Conservation (phyloP, 495 filamentous ascomycete species). For the Penicillium waksmanii region DNA sequence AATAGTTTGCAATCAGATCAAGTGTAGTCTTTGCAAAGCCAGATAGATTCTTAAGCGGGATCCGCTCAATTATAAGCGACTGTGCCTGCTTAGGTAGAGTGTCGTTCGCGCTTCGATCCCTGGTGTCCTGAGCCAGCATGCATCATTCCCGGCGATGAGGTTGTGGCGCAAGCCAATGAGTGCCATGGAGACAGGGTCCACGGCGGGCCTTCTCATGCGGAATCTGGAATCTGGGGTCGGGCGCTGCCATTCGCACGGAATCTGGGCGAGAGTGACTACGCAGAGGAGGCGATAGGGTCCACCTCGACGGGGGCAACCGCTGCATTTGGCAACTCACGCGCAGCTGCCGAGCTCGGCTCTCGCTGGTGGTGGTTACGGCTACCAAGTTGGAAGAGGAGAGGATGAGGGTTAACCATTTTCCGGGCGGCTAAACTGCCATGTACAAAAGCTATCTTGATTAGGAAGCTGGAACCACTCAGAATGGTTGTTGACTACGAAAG, state of each 20-base stretch:
- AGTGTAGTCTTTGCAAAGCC: not conserved
- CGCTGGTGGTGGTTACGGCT: not conserved
- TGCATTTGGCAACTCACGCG: not conserved
- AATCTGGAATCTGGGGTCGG: conserved; percentile 12
- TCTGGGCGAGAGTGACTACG: not conserved
- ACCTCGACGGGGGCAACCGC: not conserved
- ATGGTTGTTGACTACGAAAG: not conserved
- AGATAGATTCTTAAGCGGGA: not conserved
- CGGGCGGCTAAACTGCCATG: conserved; percentile 1
- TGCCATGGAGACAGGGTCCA: not conserved
- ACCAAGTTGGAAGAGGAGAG: not conserved
- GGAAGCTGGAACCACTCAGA: not conserved
- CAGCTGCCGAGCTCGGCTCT: conserved; percentile 2
- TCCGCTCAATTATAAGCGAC: conserved; percentile 6
- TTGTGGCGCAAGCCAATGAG: conserved; percentile 8
- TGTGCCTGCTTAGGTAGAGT: not conserved
- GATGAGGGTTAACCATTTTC: not conserved
- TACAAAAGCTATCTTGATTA: not conserved
- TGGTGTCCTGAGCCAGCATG: conserved; percentile 1
- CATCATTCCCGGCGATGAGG: not conserved
- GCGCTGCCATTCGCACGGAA: conserved; percentile 8
- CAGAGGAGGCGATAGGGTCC: not conserved
- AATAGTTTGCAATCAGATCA: not conserved
- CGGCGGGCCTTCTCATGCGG: conserved; percentile 5
- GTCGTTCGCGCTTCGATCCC: not conserved